Conservation (phyloP, 257 asterid genomes). For the Verbena officinalis region DNA sequence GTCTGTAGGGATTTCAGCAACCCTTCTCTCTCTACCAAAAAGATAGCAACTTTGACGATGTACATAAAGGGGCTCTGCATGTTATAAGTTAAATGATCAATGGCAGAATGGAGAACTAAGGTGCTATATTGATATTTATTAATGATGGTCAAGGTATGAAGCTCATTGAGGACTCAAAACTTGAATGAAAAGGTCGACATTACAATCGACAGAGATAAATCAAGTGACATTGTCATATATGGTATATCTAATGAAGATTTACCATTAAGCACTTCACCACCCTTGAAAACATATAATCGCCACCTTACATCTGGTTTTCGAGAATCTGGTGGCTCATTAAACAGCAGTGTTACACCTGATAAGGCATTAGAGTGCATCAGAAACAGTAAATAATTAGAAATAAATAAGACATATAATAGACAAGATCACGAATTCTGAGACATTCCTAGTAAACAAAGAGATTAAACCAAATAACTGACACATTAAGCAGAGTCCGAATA, state of each 20-base stretch:
- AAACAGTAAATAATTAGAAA: not conserved
- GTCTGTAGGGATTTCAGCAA: constrained; percentile 95
- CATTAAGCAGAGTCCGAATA: constrained; percentile 15
- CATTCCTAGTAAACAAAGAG: constrained; percentile 15
- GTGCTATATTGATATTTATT: not conserved
- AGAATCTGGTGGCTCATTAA: constrained; percentile 96
- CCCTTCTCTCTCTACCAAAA: constrained; percentile 97
- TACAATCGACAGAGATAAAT: constrained; percentile 17
- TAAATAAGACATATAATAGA: not conserved
- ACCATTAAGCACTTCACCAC: constrained; percentile 92
- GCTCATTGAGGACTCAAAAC: not conserved
- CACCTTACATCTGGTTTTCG: constrained; percentile 83
- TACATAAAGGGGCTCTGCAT: constrained; percentile 86
- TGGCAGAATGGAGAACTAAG: constrained; percentile 5
- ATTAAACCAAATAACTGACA: constrained; percentile 4
- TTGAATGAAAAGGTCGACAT: constrained; percentile 7
- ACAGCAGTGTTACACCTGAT: constrained; percentile 86
- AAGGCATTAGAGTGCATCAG: constrained; percentile 34
- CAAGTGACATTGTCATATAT: not conserved
- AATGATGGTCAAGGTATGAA: not conserved
- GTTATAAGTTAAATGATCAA: constrained; percentile 21
- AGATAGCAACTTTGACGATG: constrained; percentile 97
- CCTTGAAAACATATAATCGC: constrained; percentile 95
- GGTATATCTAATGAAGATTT: constrained; percentile 24
- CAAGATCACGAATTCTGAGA: constrained; percentile 10